Percentiles rank a stretch among this genome's conserved stretches.
Conservation (phyloP, 176 grass and related monocot genomes). For the Cenchrus purpureus region DNA sequence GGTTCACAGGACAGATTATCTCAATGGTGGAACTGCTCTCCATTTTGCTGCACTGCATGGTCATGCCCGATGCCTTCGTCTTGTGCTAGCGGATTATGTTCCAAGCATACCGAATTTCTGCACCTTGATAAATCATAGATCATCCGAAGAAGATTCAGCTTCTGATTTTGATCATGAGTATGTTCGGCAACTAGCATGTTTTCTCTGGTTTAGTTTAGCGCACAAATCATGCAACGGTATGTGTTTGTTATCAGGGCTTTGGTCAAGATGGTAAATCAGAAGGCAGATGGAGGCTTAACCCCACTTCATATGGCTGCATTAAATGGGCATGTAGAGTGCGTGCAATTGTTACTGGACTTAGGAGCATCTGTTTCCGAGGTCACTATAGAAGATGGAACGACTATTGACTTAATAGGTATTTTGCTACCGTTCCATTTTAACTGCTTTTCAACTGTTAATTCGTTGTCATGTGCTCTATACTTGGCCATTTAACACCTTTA, state of each 20-base stretch:
- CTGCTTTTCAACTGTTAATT: slow-evolving; percentile 24
- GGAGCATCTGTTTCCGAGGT: slow-evolving; percentile 75
- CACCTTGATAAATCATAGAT: slow-evolving; percentile 44
- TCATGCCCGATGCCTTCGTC: slow-evolving; percentile 81
- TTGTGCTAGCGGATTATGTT: slow-evolving; percentile 83
- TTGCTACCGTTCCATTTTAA: slow-evolving; percentile 1
- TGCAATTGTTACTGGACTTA: slow-evolving; percentile 85
- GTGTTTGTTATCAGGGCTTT: slow-evolving; percentile 51
- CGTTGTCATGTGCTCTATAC: not conserved
- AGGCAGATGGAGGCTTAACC: slow-evolving; percentile 88
- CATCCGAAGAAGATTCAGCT: slow-evolving; percentile 57
- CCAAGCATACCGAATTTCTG: slow-evolving; percentile 69
- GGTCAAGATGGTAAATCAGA: slow-evolving; percentile 64
- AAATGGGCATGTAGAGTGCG: slow-evolving; percentile 81
- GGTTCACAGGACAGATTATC: slow-evolving; percentile 91
- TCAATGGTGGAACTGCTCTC: slow-evolving; percentile 83
- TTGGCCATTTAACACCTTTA: slow-evolving; percentile 11
- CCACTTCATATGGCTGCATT: slow-evolving; percentile 96
- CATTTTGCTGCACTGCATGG: slow-evolving; percentile 88
- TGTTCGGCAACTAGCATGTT: slow-evolving; percentile 18
- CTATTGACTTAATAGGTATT: slow-evolving; percentile 90
- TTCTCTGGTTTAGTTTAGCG: slow-evolving; percentile 1
- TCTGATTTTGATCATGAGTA: slow-evolving; percentile 72
- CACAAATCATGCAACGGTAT: slow-evolving; percentile 2
- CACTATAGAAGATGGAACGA: slow-evolving; percentile 83